Percentiles rank a stretch among this genome's conserved stretches.
Conservation (phyloP, 106 monocot genomes). For the Posidonia australis region DNA sequence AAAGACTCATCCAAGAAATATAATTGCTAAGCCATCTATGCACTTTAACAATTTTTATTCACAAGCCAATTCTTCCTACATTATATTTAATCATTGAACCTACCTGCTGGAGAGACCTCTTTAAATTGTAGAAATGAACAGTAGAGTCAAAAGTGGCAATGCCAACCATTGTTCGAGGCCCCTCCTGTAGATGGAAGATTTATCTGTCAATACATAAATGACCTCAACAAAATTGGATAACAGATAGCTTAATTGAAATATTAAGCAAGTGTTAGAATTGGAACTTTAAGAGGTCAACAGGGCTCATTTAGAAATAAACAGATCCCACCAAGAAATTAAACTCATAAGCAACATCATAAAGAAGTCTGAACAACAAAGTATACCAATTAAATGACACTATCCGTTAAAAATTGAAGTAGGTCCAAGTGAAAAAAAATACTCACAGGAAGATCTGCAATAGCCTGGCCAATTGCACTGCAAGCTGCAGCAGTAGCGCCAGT, state of each 20-base stretch:
- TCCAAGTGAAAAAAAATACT: slow-evolving; percentile 11
- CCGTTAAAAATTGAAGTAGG: neutral
- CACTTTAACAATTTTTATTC: neutral
- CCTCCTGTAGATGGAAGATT: slow-evolving; percentile 56
- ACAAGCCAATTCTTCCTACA: neutral
- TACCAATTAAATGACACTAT: neutral
- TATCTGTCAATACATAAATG: neutral
- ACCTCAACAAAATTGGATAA: neutral
- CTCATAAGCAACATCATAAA: no score
- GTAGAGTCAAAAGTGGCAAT: slow-evolving; percentile 93
- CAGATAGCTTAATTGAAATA: neutral
- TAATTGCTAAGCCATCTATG: no score
- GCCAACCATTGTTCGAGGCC: slow-evolving; percentile 84
- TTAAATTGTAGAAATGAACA: slow-evolving; percentile 97
- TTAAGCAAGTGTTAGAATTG: neutral
- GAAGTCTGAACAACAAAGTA: no score
- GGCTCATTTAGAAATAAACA: no score
- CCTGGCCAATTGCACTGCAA: slow-evolving; percentile 84
- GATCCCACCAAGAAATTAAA: no score
- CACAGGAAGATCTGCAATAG: slow-evolving; percentile 95
- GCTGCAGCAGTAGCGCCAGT: slow-evolving; percentile 98
- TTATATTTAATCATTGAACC: neutral
- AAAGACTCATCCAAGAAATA: no score
- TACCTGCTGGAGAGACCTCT: slow-evolving; percentile 79
- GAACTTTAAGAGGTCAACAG: no score